A percentile compares a stretch with the other conserved stretches of the same genome.
Conservation (phyloP, 164 flowering plant species). For the Vitis rotundifolia region DNA sequence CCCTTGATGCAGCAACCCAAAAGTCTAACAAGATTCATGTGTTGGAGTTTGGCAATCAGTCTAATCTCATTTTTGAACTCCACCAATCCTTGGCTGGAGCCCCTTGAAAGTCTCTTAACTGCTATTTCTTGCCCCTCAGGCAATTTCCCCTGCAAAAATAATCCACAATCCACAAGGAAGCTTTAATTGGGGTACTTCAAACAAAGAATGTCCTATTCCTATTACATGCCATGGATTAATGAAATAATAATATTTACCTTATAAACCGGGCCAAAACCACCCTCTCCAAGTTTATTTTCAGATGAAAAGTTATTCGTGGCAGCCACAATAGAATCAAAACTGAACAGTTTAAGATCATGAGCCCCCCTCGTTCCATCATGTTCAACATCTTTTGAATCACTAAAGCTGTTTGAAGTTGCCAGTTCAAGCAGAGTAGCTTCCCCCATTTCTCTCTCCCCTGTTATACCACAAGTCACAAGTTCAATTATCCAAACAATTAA, state of each 20-base stretch:
- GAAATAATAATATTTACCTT: background rate
- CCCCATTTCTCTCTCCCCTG: too few species aligned
- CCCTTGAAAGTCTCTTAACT: background rate
- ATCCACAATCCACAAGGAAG: too few species aligned
- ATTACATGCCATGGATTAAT: too few species aligned
- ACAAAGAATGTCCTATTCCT: too few species aligned
- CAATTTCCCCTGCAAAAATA: background rate
- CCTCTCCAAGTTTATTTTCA: slow-evolving; percentile 1
- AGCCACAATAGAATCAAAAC: background rate
- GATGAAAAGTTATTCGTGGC: background rate
- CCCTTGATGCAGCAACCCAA: background rate
- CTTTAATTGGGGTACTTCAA: too few species aligned
- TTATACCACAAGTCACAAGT: too few species aligned
- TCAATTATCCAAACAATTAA: too few species aligned
- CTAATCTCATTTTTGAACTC: background rate
- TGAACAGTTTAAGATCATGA: too few species aligned
- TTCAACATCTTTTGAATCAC: too few species aligned
- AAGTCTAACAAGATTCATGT: background rate
- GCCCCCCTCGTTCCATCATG: too few species aligned
- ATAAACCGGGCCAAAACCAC: background rate
- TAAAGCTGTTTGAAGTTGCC: too few species aligned
- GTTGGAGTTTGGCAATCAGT: background rate
- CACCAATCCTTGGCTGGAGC: background rate
- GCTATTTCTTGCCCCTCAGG: background rate
- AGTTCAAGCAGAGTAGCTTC: too few species aligned